A percentile compares a stretch with the other conserved stretches of the same genome.
Conservation (phyloP, 495 filamentous ascomycete species). For the Cladorrhinum samala region DNA sequence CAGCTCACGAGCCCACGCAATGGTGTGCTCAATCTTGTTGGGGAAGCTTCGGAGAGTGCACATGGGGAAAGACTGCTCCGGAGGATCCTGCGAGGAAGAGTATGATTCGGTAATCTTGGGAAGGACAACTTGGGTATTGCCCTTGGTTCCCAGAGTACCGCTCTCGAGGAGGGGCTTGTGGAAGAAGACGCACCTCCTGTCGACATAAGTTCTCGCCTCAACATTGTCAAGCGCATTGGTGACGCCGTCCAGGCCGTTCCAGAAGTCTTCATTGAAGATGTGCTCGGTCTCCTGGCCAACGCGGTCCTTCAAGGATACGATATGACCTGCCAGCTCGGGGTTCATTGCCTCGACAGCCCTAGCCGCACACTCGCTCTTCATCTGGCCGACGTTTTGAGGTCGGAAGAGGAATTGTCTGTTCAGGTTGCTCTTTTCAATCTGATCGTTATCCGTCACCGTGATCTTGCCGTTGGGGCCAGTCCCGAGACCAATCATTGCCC, state of each 20-base stretch:
- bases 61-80: conserved; percentile 98
- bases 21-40: conserved; percentile 98
- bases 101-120: conserved; percentile 93
- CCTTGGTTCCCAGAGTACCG: conserved; percentile 96
- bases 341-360: conserved; percentile 90
- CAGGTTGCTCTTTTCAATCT: conserved; percentile 98
- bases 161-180: conserved; percentile 93
- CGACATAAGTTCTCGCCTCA: conserved; percentile 94
- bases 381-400: conserved; percentile 84
- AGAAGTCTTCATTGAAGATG: conserved; percentile 93
- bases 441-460: conserved; percentile 92
- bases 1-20: conserved; percentile 93
- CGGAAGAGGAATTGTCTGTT: conserved; percentile 98
- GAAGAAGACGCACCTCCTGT: conserved; percentile 98
- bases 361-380: conserved; percentile 96
- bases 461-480: conserved; percentile 85
- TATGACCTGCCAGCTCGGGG: conserved; percentile 79
- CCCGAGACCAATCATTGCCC: conserved; percentile 96
- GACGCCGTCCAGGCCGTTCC: conserved; percentile 81
- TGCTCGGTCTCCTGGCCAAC: conserved; percentile 91
- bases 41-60: conserved; percentile 97
- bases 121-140: conserved; percentile 93
- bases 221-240: conserved; percentile 98
- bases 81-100: conserved; percentile 96
- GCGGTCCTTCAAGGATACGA: conserved; percentile 77